Evolutionary conservation across 2,329 filamentous ascomycete genomes (phyloP).

Genomic region (Alternaria rosae): DNA sequence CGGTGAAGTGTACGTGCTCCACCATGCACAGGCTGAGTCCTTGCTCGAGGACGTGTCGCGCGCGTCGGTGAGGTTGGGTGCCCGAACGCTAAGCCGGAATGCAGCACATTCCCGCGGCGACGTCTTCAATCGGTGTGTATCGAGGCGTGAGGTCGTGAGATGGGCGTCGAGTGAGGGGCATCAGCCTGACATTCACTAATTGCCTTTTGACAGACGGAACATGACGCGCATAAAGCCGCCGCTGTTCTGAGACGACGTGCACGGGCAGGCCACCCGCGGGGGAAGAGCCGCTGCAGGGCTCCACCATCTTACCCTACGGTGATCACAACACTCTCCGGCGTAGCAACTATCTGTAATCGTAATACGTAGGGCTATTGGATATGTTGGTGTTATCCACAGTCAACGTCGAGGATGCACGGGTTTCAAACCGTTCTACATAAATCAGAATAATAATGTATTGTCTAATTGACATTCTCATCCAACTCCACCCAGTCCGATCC

Average conservation of each 20-base stretch:
- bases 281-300: conserved; percentile 21
- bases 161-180: background rate
- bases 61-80: conserved; percentile 34
- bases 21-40: conserved; percentile 19
- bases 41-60: conserved; percentile 18
- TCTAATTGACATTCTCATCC: background rate
- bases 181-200: background rate
- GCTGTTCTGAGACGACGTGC: conserved; percentile 34
- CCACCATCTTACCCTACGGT: background rate
- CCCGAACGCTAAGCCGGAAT: conserved; percentile 27
- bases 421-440: background rate
- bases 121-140: conserved; percentile 3
- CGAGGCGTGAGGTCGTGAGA: background rate
- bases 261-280: conserved; percentile 28
- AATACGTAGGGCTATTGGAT: background rate
- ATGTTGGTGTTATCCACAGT: background rate
- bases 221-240: conserved; percentile 30
- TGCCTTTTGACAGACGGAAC: conserved; percentile 3
- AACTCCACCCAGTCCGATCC: background rate
- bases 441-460: background rate
- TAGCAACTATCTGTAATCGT: background rate
- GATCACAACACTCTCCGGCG: background rate
- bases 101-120: conserved; percentile 17
- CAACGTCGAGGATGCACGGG: background rate
- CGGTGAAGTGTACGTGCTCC: conserved; percentile 15